Percentiles rank a stretch among this genome's conserved stretches.
Conservation (phyloP, 2,329 filamentous ascomycete species). For the Nigrospora oryzae region DNA sequence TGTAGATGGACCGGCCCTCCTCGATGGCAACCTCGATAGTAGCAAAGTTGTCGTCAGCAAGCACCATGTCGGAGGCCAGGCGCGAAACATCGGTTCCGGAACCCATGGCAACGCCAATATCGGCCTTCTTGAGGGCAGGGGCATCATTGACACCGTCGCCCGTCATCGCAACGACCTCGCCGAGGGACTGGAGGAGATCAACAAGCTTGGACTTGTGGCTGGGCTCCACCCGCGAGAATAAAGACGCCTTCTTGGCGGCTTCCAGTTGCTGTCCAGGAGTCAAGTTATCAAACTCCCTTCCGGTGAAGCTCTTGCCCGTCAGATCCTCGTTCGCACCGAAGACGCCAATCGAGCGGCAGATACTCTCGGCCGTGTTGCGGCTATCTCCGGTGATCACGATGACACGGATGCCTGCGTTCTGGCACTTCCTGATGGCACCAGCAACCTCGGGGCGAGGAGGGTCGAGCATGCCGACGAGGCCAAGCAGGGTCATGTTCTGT, state of each 20-base stretch:
- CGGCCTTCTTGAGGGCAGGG: slow-evolving; percentile 93
- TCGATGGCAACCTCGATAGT: slow-evolving; percentile 95
- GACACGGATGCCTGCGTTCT: slow-evolving; percentile 87
- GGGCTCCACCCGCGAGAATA: slow-evolving; percentile 95
- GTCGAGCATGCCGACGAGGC: slow-evolving; percentile 93
- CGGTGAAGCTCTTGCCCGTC: slow-evolving; percentile 87
- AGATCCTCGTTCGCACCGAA: slow-evolving; percentile 78
- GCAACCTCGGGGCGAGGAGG: slow-evolving; percentile 90
- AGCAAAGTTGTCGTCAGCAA: slow-evolving; percentile 97
- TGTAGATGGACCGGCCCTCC: slow-evolving; percentile 96
- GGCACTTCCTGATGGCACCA: slow-evolving; percentile 78
- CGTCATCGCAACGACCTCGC: slow-evolving; percentile 97
- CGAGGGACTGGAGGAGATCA: slow-evolving; percentile 84
- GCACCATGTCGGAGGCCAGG: slow-evolving; percentile 95
- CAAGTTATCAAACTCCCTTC: slow-evolving; percentile 86
- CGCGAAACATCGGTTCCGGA: slow-evolving; percentile 96
- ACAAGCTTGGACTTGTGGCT: slow-evolving; percentile 96
- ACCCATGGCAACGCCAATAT: slow-evolving; percentile 98
- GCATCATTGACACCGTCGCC: slow-evolving; percentile 98
- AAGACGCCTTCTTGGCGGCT: slow-evolving; percentile 75
- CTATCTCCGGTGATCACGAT: slow-evolving; percentile 99
- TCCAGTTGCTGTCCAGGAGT: slow-evolving; percentile 70
- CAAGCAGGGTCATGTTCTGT: slow-evolving; percentile 88
- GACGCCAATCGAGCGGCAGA: slow-evolving; percentile 94
- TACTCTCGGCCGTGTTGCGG: slow-evolving; percentile 93